Evolutionary conservation across 306 rosid genomes (phyloP), one percentile per base, ranked within the genome.

Genomic region (Cicer pinnatifidum): DNA sequence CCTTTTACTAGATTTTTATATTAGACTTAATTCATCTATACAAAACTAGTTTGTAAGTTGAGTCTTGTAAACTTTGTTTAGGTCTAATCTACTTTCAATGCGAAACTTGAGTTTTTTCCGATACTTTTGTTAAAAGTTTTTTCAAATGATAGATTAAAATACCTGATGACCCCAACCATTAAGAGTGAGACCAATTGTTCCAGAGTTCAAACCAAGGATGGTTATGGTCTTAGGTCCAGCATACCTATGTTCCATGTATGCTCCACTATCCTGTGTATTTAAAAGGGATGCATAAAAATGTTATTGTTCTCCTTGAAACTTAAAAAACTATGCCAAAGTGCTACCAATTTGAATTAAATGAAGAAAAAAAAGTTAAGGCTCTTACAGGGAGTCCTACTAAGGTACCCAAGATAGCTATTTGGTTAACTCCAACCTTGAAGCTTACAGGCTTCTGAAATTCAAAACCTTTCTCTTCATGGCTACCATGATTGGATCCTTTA

Each of bases 131-230:
- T 6, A 5, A 23, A 10, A 9, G 17, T 43, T 17, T 67, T 8
- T 17, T 7, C 35, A 28, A 61, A 8, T 41, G 35, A 13, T 1
- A 56, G 9, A 72, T 67, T 46, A 48, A 57, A 23, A 53, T 79
- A 94, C 99, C 96, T 85, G 75, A 40, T 85, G 84, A 11, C 97
- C 96, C 99, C 99, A 94, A 41, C 93, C 97, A 72, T 88, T 87
- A 43, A 1, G 9, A 37, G 91, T 80, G 13, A 94, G 77, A 63
- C 86, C 96, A 41, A 89, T 58, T n/a, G 84, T 90, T 64, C 99
- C 97, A 0, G 92, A 82, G 73, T 82, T 91, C 79, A 91, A 73
- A 79, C 95, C 92, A 17, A 94, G 88, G 84, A 94, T 71, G 12
- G 72, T 72, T 17, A 91, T 12, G 4, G 85, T 15, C 67, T 85